Evolutionary conservation across 352 stramenopile genomes (phyloP), one percentile per base, ranked within the genome.

Genomic region (Aphanomyces cochlioides): DNA sequence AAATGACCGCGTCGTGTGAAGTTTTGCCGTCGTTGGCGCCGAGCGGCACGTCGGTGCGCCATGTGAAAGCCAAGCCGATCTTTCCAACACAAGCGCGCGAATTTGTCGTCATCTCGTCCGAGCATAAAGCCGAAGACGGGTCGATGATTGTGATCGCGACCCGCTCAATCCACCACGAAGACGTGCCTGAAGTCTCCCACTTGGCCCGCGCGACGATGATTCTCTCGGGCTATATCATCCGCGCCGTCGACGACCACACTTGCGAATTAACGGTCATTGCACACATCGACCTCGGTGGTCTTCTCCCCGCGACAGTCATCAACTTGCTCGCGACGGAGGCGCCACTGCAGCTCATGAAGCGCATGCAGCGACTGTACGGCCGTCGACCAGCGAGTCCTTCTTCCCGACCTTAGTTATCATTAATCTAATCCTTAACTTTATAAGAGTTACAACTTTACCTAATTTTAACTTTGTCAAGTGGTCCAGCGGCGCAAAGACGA

Each of bases 31-130:
- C 85, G 28, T 70, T 93, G 59, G 79, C 88, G 57, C 28, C 28
- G 28, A n/a, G 7, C 0, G 72, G 73, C 15, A 75, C 79, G 8
- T 84, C 78, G 34, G 77, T 92, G 57, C 85, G 85, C 47, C 82
- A 93, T 67, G 80, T 90, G 41, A 82, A 81, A 12, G 90, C 79
- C 80, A 93, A 93, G 72, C 84, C 76, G 15, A 77, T 90, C 58
- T 92, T 93, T 67, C 85, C 84, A 4, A 84, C 90, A 50, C 78
- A 82, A n/a, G 82, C 79, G 36, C 82, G 85, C n/a, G 85, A 93
- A 65, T 91, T 92, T 34, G 66, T 93, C 15, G 70, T 92, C 67
- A 75, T 93, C 53, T 92, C 85, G 41, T 79, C 80, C 67, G 73
- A 75, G 58, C 84, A 78, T 6, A 75, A 78, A 19, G 74, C 90